phyloP scores from a whole-genome alignment of 768 basidiomycete species.

The Kwoniella mangroviensis region DNA sequence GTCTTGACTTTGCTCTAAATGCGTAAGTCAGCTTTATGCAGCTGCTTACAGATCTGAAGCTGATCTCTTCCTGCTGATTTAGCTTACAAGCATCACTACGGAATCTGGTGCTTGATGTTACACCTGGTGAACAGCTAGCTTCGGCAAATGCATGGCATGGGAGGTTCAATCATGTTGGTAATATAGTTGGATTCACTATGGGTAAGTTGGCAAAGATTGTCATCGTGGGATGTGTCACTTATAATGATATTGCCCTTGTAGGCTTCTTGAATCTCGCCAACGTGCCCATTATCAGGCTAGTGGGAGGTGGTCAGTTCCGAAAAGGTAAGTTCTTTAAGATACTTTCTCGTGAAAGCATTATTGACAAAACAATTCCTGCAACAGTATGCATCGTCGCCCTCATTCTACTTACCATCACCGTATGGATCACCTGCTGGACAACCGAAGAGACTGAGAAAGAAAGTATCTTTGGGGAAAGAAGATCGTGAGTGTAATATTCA shows the following conservation, averaged over 20 bases:
- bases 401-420: constrained; percentile 74
- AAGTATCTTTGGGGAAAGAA: constrained; percentile 56
- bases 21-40: constrained; percentile 60
- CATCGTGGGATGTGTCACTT: too few relatives aligned
- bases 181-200: constrained; percentile 91
- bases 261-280: constrained; percentile 87
- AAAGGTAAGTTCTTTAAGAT: constrained; percentile 61
- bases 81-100: constrained; percentile 75
- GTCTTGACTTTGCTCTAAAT: constrained; percentile 96
- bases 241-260: constrained; percentile 41
- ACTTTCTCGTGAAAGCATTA: neutral
- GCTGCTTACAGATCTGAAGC: neutral
- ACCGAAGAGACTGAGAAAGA: constrained; percentile 70
- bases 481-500: constrained; percentile 45
- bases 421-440: constrained; percentile 84
- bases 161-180: constrained; percentile 94
- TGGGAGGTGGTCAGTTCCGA: constrained; percentile 92
- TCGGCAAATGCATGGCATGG: constrained; percentile 98
- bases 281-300: constrained; percentile 73
- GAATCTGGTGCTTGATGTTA: constrained; percentile 89
- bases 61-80: neutral
- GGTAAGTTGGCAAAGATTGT: constrained; percentile 62
- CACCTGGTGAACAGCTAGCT: constrained; percentile 85
- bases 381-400: constrained; percentile 83
- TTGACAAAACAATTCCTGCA: neutral